Conservation (phyloP, 2,329 filamentous ascomycete species). For the Aspergillus sp. region DNA sequence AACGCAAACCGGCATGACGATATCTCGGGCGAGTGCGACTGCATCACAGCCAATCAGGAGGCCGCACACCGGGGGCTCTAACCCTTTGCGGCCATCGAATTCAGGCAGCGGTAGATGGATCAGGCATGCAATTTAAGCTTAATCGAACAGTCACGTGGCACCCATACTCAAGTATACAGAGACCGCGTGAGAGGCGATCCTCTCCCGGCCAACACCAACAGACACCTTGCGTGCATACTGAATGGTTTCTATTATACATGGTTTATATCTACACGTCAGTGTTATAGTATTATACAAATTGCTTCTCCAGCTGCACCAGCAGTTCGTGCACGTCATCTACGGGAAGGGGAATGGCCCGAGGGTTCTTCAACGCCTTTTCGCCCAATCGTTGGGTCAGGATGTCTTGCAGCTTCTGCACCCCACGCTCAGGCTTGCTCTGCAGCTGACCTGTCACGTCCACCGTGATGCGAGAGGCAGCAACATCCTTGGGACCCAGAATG, state of each 20-base stretch:
- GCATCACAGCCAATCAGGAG: constrained; percentile 13
- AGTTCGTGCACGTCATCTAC: constrained; percentile 41
- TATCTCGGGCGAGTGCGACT: constrained; percentile 12
- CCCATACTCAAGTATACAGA: neutral
- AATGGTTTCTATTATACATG: constrained; percentile 2
- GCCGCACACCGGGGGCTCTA: neutral
- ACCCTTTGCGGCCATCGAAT: neutral
- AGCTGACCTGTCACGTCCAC: constrained; percentile 46
- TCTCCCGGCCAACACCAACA: neutral
- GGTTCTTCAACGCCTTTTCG: constrained; percentile 33
- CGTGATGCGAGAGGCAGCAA: constrained; percentile 59
- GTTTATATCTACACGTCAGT: neutral
- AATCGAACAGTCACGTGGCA: constrained; percentile 4
- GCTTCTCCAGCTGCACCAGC: constrained; percentile 40
- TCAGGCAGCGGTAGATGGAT: constrained; percentile 6
- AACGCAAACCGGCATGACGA: constrained; percentile 6
- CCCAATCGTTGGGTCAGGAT: constrained; percentile 31
- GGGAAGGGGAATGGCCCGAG: constrained; percentile 38
- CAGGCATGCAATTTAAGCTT: constrained; percentile 11
- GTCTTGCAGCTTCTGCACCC: constrained; percentile 29
- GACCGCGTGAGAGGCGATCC: neutral
- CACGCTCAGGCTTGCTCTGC: constrained; percentile 42
- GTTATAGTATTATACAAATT: constrained; percentile 38
- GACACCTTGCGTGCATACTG: neutral
- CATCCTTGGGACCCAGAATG: constrained; percentile 68